Base-by-base conservation (phyloP, 805 yeast genomes). In the Metschnikowia koreensis region DNA sequence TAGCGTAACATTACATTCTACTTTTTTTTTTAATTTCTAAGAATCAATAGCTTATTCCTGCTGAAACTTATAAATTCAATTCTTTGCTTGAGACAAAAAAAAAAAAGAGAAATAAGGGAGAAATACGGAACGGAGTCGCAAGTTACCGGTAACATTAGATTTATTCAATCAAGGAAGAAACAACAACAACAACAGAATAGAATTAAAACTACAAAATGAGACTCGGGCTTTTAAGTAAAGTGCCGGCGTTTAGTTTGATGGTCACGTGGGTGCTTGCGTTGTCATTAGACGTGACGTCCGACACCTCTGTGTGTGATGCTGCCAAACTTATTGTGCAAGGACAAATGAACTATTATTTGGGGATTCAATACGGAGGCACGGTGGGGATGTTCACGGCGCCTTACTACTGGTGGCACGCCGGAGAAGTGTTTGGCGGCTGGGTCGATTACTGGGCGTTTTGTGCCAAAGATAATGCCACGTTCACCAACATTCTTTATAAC, bases 341-440 rank as follows among this genome's bases (percentile, higher is more conserved):
- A 39, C 67, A 71, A 51, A 66, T 73, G 69, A 74, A 77, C 62
- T 77, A 77, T 57, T 77, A 77, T 60, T 69, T 64, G 52, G 82
- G 81, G 16, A 52, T 56, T 38, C 33, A 58, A 33, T 59, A 66
- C 50, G 81, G 81, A 13, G 81, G 81, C 29, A 66, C 73, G 9
- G 70, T 76, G 9, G 81, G 81, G 1, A 73, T 73, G 77, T 75
- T 77, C 57, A 52, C 64, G 5, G 46, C 67, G 12, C 80, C 80
- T 2, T 73, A 77, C 67, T 77, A 76, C 64, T 77, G 81, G 81
- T 77, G 81, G 81, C 69, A 77, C 54, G 80, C 80, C 27, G 80
- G 81, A 26, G 79, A 75, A 60, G 79, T 78, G 5, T 77, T 77
- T 68, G 81, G 81, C 17, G 77, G 79, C 1, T 60, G 77, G 58